A percentile compares a stretch with the other conserved stretches of the same genome.
Conservation (phyloP, 2,329 filamentous ascomycete genomes). For the Aspergillus sp. region DNA sequence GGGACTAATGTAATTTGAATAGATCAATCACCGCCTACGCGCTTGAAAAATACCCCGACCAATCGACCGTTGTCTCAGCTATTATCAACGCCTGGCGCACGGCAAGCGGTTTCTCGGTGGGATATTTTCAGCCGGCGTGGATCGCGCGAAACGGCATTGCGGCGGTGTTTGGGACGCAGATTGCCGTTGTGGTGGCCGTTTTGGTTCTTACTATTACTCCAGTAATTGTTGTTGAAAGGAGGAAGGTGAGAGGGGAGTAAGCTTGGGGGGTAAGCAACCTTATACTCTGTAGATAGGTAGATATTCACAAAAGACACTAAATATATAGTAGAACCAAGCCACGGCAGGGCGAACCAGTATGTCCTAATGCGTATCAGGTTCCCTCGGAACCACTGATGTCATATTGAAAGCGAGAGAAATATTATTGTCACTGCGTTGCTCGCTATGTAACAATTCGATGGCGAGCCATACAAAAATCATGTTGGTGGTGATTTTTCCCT, state of each 20-base stretch:
- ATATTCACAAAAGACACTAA: too few species aligned
- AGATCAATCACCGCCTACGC: constrained; percentile 35
- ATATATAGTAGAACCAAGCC: too few species aligned
- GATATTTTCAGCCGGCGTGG: constrained; percentile 40
- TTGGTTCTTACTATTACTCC: not conserved
- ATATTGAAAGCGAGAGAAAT: too few species aligned
- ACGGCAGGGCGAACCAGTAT: too few species aligned
- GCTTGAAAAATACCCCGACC: constrained; percentile 37
- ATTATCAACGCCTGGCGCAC: constrained; percentile 43
- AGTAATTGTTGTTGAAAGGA: not conserved
- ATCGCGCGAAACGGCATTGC: constrained; percentile 31
- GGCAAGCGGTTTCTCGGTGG: constrained; percentile 38
- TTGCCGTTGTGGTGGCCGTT: constrained; percentile 27
- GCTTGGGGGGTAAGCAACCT: too few species aligned
- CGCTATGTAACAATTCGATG: too few species aligned
- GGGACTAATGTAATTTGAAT: not conserved
- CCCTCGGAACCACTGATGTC: too few species aligned
- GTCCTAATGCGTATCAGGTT: too few species aligned
- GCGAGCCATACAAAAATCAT: too few species aligned
- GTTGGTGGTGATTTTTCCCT: too few species aligned
- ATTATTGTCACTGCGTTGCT: too few species aligned
- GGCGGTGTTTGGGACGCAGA: constrained; percentile 36
- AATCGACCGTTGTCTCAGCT: constrained; percentile 34
- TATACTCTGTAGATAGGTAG: too few species aligned
- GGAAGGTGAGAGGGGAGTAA: not conserved